A percentile compares a stretch with the other conserved stretches of the same genome.
phyloP scores from a whole-genome alignment of 1,139 yeast species.

The Hemisphaericaspora xylanilytica region DNA sequence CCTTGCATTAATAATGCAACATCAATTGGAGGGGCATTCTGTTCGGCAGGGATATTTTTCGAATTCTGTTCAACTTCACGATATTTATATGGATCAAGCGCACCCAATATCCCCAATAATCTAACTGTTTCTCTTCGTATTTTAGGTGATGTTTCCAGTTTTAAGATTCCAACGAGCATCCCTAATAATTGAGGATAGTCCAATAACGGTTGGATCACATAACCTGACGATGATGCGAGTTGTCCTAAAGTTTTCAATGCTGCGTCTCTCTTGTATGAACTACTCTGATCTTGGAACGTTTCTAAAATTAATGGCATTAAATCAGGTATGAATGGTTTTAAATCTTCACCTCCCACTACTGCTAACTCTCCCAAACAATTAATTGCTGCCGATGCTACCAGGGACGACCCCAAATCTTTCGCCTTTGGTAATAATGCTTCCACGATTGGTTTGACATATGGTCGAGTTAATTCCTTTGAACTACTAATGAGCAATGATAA shows the following conservation, averaged over 20 bases:
- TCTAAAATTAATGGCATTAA: slow-evolving; percentile 87
- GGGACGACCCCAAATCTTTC: slow-evolving; percentile 60
- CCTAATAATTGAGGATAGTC: slow-evolving; percentile 90
- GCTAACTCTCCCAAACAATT: slow-evolving; percentile 89
- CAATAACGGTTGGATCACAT: slow-evolving; percentile 87
- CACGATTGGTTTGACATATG: slow-evolving; percentile 86
- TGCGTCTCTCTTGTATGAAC: slow-evolving; percentile 81
- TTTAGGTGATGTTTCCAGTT: slow-evolving; percentile 70
- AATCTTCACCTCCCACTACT: slow-evolving; percentile 83
- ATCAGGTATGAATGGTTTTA: slow-evolving; percentile 66
- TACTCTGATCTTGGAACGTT: slow-evolving; percentile 88
- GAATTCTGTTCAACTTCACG: slow-evolving; percentile 83
- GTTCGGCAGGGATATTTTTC: slow-evolving; percentile 63
- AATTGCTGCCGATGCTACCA: slow-evolving; percentile 84
- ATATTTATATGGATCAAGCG: slow-evolving; percentile 93
- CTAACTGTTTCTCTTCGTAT: slow-evolving; percentile 86
- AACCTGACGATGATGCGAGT: slow-evolving; percentile 85
- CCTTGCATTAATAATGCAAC: slow-evolving; percentile 90
- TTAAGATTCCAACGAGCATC: slow-evolving; percentile 74
- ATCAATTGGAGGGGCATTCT: slow-evolving; percentile 86
- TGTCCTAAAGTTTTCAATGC: slow-evolving; percentile 88
- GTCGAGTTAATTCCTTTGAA: slow-evolving; percentile 77
- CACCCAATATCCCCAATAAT: slow-evolving; percentile 89
- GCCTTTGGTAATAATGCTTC: slow-evolving; percentile 80
- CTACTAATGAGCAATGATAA: slow-evolving; percentile 72